Evolutionary conservation across 352 stramenopile genomes (phyloP).

Genomic region (Phytopythium helicoides): DNA sequence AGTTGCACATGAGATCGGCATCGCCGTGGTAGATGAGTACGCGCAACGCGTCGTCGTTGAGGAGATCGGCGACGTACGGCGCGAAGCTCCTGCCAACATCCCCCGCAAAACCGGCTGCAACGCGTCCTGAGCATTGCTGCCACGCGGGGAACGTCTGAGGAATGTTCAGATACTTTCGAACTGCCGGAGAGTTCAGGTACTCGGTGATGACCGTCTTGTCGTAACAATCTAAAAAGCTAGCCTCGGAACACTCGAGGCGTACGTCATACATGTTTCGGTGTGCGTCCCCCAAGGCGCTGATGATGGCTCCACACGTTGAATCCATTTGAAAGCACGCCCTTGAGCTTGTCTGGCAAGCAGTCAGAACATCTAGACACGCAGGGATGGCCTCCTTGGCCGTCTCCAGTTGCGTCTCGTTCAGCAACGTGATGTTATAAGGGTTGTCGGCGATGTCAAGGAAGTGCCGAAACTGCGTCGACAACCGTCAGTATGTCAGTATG

Average conservation of each 20-base stretch:
- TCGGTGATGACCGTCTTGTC: constrained; percentile 19
- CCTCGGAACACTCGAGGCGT: constrained; percentile 19
- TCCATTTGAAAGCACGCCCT: constrained; percentile 16
- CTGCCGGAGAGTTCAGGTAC: constrained; percentile 56
- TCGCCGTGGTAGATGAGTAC: constrained; percentile 29
- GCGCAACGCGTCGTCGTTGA: constrained; percentile 16
- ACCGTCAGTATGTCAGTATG: neutral
- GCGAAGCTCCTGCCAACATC: constrained; percentile 21
- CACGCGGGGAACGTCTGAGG: constrained; percentile 41
- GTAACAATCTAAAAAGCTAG: constrained; percentile 13
- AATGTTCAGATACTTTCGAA: constrained; percentile 36
- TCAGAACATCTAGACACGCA: constrained; percentile 24
- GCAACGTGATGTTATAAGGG: constrained; percentile 43
- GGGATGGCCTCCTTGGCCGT: constrained; percentile 21
- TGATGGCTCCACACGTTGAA: constrained; percentile 17
- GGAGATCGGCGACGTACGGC: constrained; percentile 17
- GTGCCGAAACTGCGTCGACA: constrained; percentile 23
- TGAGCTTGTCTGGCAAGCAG: constrained; percentile 17
- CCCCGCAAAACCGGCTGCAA: constrained; percentile 74
- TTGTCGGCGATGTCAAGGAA: constrained; percentile 49
- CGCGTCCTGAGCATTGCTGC: constrained; percentile 85
- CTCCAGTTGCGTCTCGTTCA: constrained; percentile 20
- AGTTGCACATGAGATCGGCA: constrained; percentile 44
- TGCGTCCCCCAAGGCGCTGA: constrained; percentile 9
- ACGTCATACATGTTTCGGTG: constrained; percentile 60